Percentiles rank a stretch among this genome's conserved stretches.
These are phyloP conservation scores for Penicillium aurantiogriseum DNA, from an alignment of 2,329 filamentous ascomycete genomes.

Conservation along the genomic window DNA sequence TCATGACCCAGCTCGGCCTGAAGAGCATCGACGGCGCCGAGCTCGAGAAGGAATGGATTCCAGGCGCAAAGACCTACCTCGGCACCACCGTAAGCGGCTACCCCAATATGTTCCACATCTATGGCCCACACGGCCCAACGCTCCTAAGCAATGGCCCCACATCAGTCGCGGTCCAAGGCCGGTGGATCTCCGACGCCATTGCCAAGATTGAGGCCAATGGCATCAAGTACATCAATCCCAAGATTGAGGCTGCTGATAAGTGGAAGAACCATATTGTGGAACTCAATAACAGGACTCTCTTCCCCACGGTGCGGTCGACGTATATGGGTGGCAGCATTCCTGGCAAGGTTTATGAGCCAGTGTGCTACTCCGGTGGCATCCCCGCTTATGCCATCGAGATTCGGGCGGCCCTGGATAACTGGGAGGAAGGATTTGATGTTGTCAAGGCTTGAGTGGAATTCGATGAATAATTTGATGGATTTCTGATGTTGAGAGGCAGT, in stretches of 20 bases:
- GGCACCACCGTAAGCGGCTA: constrained; percentile 46
- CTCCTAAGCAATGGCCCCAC: constrained; percentile 57
- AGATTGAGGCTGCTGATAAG: constrained; percentile 43
- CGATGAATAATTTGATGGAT: too few species aligned
- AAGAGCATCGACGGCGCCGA: constrained; percentile 31
- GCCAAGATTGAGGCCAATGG: constrained; percentile 47
- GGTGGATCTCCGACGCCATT: constrained; percentile 56
- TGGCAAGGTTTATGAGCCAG: constrained; percentile 53
- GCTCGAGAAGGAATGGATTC: constrained; percentile 40
- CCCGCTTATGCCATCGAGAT: constrained; percentile 16
- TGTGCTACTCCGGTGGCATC: constrained; percentile 42
- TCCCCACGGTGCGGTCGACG: constrained; percentile 52
- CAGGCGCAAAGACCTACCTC: constrained; percentile 42
- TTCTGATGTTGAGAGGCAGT: not conserved
- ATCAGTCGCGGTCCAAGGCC: constrained; percentile 55
- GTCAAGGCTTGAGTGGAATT: not conserved
- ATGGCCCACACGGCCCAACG: constrained; percentile 58
- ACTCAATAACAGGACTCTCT: constrained; percentile 48
- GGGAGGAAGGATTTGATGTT: constrained; percentile 10
- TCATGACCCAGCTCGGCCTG: constrained; percentile 42
- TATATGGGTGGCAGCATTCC: constrained; percentile 59
- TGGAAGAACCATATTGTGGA: constrained; percentile 54
- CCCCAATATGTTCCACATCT: constrained; percentile 54
- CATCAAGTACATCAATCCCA: constrained; percentile 54
- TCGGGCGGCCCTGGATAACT: constrained; percentile 5